phyloP scores from a whole-genome alignment of 2,329 filamentous ascomycete genomes.

The Chalaropsis thielavioides region DNA sequence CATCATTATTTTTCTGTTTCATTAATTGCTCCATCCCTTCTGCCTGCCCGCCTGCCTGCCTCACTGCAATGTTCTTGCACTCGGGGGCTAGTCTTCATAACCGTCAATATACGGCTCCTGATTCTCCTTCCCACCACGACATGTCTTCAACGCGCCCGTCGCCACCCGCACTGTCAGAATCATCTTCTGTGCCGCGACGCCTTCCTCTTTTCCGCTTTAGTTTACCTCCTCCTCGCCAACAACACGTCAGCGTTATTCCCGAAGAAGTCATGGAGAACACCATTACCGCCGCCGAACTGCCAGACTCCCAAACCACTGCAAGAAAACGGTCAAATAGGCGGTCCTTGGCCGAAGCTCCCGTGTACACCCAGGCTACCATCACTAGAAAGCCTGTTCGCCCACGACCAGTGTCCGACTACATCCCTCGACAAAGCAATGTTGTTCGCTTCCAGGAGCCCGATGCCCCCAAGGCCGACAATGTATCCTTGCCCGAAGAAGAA shows the following conservation, averaged over 20 bases:
- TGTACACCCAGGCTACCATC: not conserved
- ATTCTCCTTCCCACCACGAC: not conserved
- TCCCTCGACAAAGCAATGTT: constrained; percentile 29
- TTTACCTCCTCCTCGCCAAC: constrained; percentile 8
- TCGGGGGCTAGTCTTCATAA: constrained; percentile 45
- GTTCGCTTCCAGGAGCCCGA: constrained; percentile 32
- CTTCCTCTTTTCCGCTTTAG: constrained; percentile 17
- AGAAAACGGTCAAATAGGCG: constrained; percentile 5
- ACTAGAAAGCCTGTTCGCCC: constrained; percentile 19
- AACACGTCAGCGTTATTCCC: constrained; percentile 12
- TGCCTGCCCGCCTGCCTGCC: not conserved
- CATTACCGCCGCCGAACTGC: not conserved
- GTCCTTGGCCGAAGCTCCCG: constrained; percentile 6
- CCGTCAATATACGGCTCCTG: constrained; percentile 34
- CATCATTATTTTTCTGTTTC: not conserved
- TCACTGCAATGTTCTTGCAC: constrained; percentile 40
- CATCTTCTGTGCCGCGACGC: constrained; percentile 6
- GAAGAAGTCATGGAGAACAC: constrained; percentile 12
- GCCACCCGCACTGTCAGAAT: constrained; percentile 20
- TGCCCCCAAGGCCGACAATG: not conserved
- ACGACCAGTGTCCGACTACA: constrained; percentile 28
- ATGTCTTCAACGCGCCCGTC: constrained; percentile 23
- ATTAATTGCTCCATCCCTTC: not conserved
- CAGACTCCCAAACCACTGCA: not conserved
- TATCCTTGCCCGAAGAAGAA: constrained; percentile 13